A percentile compares a stretch with the other conserved stretches of the same genome.
phyloP scores from a whole-genome alignment of 257 asterid genomes.

The Rauvolfia tetraphylla region DNA sequence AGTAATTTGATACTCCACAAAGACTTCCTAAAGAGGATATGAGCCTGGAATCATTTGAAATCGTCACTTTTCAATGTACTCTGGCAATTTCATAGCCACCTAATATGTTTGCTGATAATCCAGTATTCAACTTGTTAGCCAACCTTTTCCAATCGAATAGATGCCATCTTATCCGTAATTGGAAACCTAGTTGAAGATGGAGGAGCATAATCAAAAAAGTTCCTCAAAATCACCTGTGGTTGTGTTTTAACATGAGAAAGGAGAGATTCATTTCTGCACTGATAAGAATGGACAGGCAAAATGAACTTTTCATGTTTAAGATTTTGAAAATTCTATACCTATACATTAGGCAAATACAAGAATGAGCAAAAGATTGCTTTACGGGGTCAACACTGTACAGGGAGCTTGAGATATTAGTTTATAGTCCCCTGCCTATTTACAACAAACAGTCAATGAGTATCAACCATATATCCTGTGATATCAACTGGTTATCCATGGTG shows the following conservation, averaged over 20 bases:
- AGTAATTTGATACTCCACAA: not conserved
- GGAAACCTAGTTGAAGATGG: no score
- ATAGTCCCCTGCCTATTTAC: slow-evolving; percentile 4
- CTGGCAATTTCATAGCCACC: no score
- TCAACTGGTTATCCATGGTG: not conserved
- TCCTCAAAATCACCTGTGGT: no score
- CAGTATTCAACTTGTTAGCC: no score
- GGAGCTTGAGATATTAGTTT: slow-evolving; percentile 1
- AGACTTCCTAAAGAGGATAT: not conserved
- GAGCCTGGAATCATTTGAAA: not conserved
- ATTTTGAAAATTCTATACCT: not conserved
- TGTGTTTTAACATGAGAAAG: no score
- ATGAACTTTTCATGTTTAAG: not conserved
- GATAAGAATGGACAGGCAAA: not conserved
- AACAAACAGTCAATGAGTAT: not conserved
- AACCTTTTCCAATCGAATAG: no score
- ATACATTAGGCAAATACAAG: not conserved
- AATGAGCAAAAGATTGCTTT: not conserved
- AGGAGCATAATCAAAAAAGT: no score
- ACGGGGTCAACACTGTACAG: not conserved
- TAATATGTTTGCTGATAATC: not conserved
- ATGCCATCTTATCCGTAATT: no score
- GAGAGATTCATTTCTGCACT: not conserved
- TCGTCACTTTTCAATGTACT: not conserved
- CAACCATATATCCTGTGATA: not conserved